Evolutionary conservation across 352 stramenopile species (phyloP).

Genomic region (Phytopythium kandeliae): DNA sequence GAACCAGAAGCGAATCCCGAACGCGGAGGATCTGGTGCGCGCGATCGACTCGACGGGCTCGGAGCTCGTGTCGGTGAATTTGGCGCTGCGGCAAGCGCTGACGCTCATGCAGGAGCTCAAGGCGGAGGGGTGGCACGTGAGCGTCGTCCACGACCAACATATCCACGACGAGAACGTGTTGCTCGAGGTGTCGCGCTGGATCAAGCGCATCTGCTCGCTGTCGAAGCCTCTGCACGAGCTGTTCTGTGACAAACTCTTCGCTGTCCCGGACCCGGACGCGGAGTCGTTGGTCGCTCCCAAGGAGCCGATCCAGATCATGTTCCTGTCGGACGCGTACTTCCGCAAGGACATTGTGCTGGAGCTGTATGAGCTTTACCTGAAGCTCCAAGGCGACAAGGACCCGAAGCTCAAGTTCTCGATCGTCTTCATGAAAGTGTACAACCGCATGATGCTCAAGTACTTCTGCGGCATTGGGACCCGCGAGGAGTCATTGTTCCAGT

Average conservation of each 20-base stretch:
- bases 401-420: conserved; percentile 93
- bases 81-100: conserved; percentile 51
- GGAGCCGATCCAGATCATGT: conserved; percentile 84
- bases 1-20: conserved; percentile 59
- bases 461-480: conserved; percentile 87
- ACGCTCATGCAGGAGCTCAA: conserved; percentile 78
- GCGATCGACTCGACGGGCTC: conserved; percentile 71
- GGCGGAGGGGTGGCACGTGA: conserved; percentile 78
- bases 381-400: conserved; percentile 91
- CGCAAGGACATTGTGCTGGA: conserved; percentile 89
- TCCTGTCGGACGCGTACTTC: conserved; percentile 94
- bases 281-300: conserved; percentile 17
- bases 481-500: conserved; percentile 88
- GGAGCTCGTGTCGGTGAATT: conserved; percentile 52
- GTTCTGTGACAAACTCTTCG: conserved; percentile 71
- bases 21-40: conserved; percentile 54
- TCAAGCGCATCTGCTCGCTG: conserved; percentile 55
- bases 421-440: conserved; percentile 82
- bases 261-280: conserved; percentile 14
- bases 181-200: conserved; percentile 63
- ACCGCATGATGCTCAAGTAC: conserved; percentile 84
- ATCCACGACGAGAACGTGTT: conserved; percentile 68
- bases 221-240: conserved; percentile 56
- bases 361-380: conserved; percentile 94
- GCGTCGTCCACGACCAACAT: conserved; percentile 64